phyloP scores from a whole-genome alignment of 495 filamentous ascomycete genomes.

The Letharia lupina region DNA sequence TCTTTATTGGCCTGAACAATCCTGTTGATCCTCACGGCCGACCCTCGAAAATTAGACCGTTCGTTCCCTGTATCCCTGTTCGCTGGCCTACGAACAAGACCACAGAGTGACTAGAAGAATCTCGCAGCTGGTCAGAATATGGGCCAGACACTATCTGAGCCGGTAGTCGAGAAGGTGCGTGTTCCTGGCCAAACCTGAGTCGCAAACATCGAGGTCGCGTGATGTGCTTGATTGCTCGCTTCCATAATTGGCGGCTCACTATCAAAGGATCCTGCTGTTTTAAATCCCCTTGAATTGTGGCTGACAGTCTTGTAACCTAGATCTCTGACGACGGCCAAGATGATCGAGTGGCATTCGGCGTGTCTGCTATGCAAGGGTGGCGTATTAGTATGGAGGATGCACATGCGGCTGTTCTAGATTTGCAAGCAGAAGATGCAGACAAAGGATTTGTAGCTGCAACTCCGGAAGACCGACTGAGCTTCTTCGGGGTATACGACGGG shows the following conservation, averaged over 20 bases:
- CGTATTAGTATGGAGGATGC: conserved; percentile 99
- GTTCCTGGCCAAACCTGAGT: conserved; percentile 15
- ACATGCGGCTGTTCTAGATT: conserved; percentile 80
- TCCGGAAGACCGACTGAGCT: conserved; percentile 67
- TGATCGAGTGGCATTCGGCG: conserved; percentile 83
- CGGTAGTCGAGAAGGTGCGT: conserved; percentile 95
- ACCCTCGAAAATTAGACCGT: background rate
- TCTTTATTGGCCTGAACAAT: background rate
- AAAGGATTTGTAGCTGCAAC: conserved; percentile 52
- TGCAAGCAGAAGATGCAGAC: conserved; percentile 56
- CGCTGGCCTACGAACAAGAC: conserved; percentile 2
- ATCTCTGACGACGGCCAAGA: conserved; percentile 81
- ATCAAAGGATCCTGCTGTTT: background rate
- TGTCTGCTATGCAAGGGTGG: conserved; percentile 99
- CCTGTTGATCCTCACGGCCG: background rate
- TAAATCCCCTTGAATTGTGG: background rate
- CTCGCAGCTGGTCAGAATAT: conserved; percentile 40
- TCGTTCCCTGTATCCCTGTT: background rate
- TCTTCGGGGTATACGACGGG: conserved; percentile 97
- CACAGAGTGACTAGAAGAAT: conserved; percentile 16
- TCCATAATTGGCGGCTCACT: background rate
- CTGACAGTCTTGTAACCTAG: conserved; percentile 37
- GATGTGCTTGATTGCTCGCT: conserved; percentile 1
- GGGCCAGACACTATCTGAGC: conserved; percentile 99
- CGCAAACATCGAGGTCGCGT: conserved; percentile 14